Evolutionary conservation across 768 basidiomycete species (phyloP).

Genomic region (Mycena latifolia): DNA sequence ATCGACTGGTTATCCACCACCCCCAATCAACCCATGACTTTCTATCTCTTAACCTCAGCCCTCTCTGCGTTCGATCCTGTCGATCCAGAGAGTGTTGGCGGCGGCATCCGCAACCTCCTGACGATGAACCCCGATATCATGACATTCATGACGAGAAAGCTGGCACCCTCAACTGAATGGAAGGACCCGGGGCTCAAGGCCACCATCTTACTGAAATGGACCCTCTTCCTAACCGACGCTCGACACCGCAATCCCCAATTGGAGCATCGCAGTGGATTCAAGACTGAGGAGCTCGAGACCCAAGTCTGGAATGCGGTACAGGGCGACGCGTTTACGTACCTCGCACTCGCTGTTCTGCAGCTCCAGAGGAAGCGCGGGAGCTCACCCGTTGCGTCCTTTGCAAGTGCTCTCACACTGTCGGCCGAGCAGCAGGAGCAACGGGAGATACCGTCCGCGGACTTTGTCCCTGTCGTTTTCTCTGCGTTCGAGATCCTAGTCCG

Average conservation of each 20-base stretch:
- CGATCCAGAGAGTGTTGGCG: conserved; percentile 63
- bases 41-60: conserved; percentile 75
- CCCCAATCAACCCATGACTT: conserved; percentile 76
- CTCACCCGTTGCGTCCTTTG: conserved; percentile 50
- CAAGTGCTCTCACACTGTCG: conserved; percentile 47
- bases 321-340: conserved; percentile 83
- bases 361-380: conserved; percentile 59
- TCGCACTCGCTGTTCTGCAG: conserved; percentile 70
- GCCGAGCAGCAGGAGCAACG: conserved; percentile 60
- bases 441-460: conserved; percentile 60
- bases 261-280: conserved; percentile 74
- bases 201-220: conserved; percentile 86
- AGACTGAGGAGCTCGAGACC: conserved; percentile 83
- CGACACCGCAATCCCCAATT: conserved; percentile 76
- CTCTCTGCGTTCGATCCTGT: conserved; percentile 77
- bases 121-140: conserved; percentile 62
- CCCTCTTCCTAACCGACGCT: conserved; percentile 83
- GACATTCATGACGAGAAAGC: conserved; percentile 69
- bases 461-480: conserved; percentile 67
- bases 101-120: conserved; percentile 59
- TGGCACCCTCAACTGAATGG: conserved; percentile 70
- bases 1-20: conserved; percentile 80
- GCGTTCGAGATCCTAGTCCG: conserved; percentile 80
- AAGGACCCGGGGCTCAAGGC: conserved; percentile 79
- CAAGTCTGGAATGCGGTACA: conserved; percentile 89